These are phyloP conservation scores for Leishmania tropica DNA, from an alignment of 208 protist genomes.

Conservation along the genomic window DNA sequence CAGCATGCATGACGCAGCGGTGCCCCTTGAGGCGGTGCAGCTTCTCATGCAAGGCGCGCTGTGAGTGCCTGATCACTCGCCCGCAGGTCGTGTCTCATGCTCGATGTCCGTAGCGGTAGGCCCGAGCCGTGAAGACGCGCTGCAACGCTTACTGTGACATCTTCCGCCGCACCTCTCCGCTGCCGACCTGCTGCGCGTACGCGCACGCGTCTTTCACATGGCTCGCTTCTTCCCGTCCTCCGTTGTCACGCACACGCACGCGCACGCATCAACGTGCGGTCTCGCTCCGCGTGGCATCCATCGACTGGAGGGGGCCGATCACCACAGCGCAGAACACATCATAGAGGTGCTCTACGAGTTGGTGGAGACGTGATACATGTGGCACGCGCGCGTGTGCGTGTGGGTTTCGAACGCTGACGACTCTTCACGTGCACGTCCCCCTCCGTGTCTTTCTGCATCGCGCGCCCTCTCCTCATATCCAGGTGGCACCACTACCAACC, in stretches of 20 bases:
- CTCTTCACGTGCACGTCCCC: neutral
- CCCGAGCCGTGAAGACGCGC: neutral
- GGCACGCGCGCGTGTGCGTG: neutral
- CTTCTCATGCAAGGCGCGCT: neutral
- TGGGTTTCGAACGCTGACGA: neutral
- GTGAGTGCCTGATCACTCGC: neutral
- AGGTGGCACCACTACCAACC: neutral
- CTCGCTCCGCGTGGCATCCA: neutral
- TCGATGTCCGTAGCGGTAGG: neutral
- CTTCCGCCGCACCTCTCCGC: neutral
- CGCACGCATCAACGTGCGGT: neutral
- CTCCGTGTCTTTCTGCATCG: neutral
- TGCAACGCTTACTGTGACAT: neutral
- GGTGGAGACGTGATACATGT: neutral
- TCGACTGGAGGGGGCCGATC: neutral
- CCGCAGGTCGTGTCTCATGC: neutral
- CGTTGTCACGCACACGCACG: neutral
- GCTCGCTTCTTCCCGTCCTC: neutral
- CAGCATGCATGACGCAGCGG: neutral
- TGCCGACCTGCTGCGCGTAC: neutral
- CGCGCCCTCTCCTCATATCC: neutral
- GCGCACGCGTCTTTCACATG: neutral
- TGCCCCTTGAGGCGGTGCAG: neutral
- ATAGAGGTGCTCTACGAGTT: neutral
- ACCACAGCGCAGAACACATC: neutral